Evolutionary conservation across 257 asterid genomes (phyloP).

Genomic region (Nicotiana undulata): DNA sequence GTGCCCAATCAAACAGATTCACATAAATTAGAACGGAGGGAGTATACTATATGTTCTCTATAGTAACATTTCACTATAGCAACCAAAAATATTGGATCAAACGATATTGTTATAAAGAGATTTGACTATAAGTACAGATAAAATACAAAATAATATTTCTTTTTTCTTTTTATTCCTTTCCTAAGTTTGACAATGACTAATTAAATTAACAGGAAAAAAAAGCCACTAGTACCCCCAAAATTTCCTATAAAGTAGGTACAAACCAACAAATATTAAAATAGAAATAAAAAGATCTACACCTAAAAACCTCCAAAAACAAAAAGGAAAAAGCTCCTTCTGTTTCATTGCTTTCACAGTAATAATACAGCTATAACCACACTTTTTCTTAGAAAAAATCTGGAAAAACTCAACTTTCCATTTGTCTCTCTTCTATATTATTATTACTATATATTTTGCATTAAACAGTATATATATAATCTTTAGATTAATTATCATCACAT

Average conservation of each 20-base stretch:
- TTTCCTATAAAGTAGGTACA: not conserved
- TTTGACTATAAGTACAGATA: not conserved
- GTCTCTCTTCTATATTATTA: not conserved
- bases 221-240: not conserved
- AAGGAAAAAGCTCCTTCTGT: not conserved
- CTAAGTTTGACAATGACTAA: not conserved
- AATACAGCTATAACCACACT: constrained; percentile 14
- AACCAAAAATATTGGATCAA: too few relatives aligned
- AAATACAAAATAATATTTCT: not conserved
- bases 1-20: too few relatives aligned
- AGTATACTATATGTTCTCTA: too few relatives aligned
- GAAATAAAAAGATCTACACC: not conserved
- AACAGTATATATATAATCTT: not conserved
- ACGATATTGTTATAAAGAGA: too few relatives aligned
- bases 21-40: too few relatives aligned
- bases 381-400: not conserved
- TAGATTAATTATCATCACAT: not conserved
- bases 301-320: constrained; percentile 10
- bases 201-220: not conserved
- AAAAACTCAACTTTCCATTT: not conserved
- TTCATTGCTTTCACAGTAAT: not conserved
- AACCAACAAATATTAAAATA: constrained; percentile 2
- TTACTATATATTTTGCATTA: not conserved
- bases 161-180: not conserved
- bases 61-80: too few relatives aligned